Base-by-base conservation (phyloP, 305 asterid species). In the Plantago rigida region DNA sequence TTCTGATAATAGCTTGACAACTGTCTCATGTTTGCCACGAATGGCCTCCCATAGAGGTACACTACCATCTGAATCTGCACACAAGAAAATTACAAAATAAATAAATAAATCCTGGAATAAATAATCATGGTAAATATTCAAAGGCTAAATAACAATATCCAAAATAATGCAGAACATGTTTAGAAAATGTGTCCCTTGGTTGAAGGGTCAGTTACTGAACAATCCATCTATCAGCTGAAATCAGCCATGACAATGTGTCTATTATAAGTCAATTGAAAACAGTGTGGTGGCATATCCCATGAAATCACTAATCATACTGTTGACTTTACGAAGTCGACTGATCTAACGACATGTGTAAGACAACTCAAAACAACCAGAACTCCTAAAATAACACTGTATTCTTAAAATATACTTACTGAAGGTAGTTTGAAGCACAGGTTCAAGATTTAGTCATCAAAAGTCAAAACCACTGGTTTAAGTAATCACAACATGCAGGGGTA, bases 11-110 rank as follows among this genome's bases (percentile, higher is more conserved):
- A 81, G 74, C 72, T 76, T 80, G 48, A 84, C 55, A 13, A 82
- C 91, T 1, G 75, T 48, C 61, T 69, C 75, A 55, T 86, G 95
- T 61, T 47, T 65, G 31, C 81, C 82, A 65, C 82, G 31, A 71
- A 86, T 74, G 56, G 95, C 96, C 71, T 88, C 96, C 96, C 96
- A 88, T 15, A 88, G 61, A 15, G 96, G 95, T 44, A 88, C 82
- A 54, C 73, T 81, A 63, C 96, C 96, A 54, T 88, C 95, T 22
- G 80, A 65, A 79, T 88, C 96, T 88, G 84, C 71, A 70, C 22
- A 46, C 53, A 3, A 52, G 31, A 47, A 68, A 46, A 17, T 53
- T 9, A 13, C 8, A 1, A n/a, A 9, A 28, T 72, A 41, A 17
- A 13, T 24, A 7, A 42, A 56, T 52, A 22, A 45, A 36, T 39